Percentiles rank a stretch among this genome's conserved stretches.
These are phyloP conservation scores for Penicillium atrosanguineum DNA, from an alignment of 495 filamentous ascomycete genomes.

Conservation along the genomic window DNA sequence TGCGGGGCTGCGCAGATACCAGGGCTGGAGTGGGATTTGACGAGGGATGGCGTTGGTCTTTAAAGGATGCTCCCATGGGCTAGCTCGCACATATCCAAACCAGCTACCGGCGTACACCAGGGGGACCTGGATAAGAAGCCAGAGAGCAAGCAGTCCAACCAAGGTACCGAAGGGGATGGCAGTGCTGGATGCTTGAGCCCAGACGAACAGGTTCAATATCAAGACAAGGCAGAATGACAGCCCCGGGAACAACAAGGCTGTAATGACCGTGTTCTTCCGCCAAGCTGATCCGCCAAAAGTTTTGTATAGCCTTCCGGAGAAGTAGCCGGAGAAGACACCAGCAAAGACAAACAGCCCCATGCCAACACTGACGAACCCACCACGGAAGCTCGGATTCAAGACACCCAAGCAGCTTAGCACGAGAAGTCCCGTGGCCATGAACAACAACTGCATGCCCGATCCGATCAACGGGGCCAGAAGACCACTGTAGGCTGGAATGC, in stretches of 20 bases:
- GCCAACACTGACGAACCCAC: conserved; percentile 86
- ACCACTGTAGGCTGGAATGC: conserved; percentile 68
- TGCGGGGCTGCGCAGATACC: conserved; percentile 67
- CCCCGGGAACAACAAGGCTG: conserved; percentile 81
- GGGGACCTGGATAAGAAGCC: conserved; percentile 87
- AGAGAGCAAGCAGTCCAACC: conserved; percentile 71
- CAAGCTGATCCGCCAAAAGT: conserved; percentile 81
- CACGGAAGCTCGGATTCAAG: conserved; percentile 87
- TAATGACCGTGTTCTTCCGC: conserved; percentile 79
- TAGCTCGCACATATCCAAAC: conserved; percentile 66
- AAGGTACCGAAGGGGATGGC: conserved; percentile 88
- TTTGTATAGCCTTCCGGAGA: conserved; percentile 79
- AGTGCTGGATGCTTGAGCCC: conserved; percentile 88
- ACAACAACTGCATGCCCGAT: conserved; percentile 85
- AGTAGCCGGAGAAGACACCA: conserved; percentile 90
- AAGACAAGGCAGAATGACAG: conserved; percentile 77
- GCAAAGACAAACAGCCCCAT: conserved; percentile 86
- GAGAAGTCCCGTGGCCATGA: conserved; percentile 78
- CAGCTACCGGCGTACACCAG: conserved; percentile 85
- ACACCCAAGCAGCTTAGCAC: conserved; percentile 79
- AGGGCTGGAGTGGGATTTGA: conserved; percentile 74
- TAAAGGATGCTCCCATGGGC: conserved; percentile 82
- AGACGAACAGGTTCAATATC: conserved; percentile 88
- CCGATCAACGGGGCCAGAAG: conserved; percentile 84
- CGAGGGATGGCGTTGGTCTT: conserved; percentile 73